Conservation (phyloP, 1,139 yeast species). For the Yamadazyma triangularis region DNA sequence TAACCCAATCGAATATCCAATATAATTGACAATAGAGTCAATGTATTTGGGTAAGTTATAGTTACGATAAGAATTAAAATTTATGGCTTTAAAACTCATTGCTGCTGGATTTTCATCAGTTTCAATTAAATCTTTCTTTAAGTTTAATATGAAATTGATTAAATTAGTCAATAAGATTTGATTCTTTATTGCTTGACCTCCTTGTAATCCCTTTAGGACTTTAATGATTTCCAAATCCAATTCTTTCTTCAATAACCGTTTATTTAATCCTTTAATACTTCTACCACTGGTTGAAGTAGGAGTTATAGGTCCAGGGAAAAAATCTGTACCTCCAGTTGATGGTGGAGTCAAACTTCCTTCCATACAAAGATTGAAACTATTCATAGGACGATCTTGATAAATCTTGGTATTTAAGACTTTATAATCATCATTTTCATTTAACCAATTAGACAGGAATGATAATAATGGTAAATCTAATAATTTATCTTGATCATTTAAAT, state of each 20-base stretch:
- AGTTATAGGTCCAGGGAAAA: not conserved
- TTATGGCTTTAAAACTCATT: conserved; percentile 2
- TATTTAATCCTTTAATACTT: conserved; percentile 1
- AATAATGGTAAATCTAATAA: conserved; percentile 12
- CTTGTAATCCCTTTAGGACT: conserved; percentile 4
- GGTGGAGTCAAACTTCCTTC: conserved; percentile 14
- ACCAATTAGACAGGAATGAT: conserved; percentile 13
- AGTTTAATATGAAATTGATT: conserved; percentile 4
- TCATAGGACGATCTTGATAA: conserved; percentile 8
- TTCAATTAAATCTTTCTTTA: conserved; percentile 1
- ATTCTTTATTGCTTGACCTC: conserved; percentile 4
- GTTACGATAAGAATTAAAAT: not conserved
- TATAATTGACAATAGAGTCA: conserved; percentile 7
- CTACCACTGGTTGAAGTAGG: not conserved
- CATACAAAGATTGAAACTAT: conserved; percentile 5
- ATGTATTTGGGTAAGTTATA: conserved; percentile 4
- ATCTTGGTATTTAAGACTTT: conserved; percentile 12
- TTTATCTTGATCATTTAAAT: conserved; percentile 8
- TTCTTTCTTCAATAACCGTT: conserved; percentile 8
- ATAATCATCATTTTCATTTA: conserved; percentile 14
- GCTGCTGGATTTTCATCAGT: conserved; percentile 1
- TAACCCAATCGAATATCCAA: conserved; percentile 1
- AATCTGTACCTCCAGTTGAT: conserved; percentile 5
- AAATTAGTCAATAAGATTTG: conserved; percentile 4
- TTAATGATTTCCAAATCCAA: conserved; percentile 12